Base-by-base conservation (phyloP, 2,329 filamentous ascomycete genomes). In the Alternaria atra region DNA sequence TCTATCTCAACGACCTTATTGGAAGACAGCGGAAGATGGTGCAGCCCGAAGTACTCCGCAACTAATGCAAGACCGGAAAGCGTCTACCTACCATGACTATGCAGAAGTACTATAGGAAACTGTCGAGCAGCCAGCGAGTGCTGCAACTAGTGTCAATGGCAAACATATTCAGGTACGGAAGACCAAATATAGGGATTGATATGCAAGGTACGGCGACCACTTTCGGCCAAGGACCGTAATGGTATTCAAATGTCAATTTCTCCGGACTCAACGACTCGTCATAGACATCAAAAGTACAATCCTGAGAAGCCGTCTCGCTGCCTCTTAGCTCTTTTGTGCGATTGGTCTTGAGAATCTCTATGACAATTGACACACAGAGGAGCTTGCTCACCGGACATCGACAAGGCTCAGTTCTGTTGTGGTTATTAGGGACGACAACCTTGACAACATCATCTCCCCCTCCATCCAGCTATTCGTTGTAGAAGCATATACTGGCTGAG, bases 11-110 rank as follows among this genome's bases (percentile, higher is more conserved):
- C 32, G 25, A 39, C 40, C 48, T 53, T 47, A 27, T 23, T 47
- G 29, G 56, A 40, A 55, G 56, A 42, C 15, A 6, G 51, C 50
- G 43, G 43, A 54, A 59, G 23, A 52, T 55, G 56, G 52, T 51
- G 56, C 50, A 55, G 35, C 56, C 42, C 50, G 51, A 55, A 35
- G 23, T 42, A 48, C 52, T 55, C 51, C 42, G 29, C 56, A 39
- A 34, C 32, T 59, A 39, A 37, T 20, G 35, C 35, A 55, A 47
- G 9, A n/a, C 30, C n/a, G 32, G 37, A 42, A 23, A 37, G 39
- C 48, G 15, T 55, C 23, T 43, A 27, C 35, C 6, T 40, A 40
- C 35, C 17, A 12, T 52, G 23, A 30, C 23, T 30, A 40, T 30
- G n/a, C 34, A 40, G 35, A 27, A 52, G 35, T 17, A 39, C 8